phyloP scores from a whole-genome alignment of 2,329 filamentous ascomycete species.

The Neonectria faginata region DNA sequence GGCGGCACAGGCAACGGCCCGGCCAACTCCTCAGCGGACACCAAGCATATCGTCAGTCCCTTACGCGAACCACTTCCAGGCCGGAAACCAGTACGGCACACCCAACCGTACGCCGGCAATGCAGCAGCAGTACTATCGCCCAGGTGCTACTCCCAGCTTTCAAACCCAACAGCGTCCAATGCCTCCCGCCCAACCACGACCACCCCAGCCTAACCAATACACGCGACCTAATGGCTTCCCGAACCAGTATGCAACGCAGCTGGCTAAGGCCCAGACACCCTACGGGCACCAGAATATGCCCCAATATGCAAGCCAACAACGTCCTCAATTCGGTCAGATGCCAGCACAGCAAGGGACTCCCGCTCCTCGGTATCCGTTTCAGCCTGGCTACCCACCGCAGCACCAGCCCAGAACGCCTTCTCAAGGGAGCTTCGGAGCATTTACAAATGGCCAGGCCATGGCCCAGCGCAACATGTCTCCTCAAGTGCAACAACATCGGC shows the following conservation, averaged over 20 bases:
- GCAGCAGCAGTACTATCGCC: constrained; percentile 60
- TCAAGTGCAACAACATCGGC: constrained; percentile 54
- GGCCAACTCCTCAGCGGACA: constrained; percentile 53
- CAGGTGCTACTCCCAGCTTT: constrained; percentile 54
- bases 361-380: constrained; percentile 57
- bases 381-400: constrained; percentile 53
- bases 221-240: constrained; percentile 62
- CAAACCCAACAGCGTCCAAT: constrained; percentile 56
- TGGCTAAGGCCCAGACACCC: constrained; percentile 64
- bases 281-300: constrained; percentile 65
- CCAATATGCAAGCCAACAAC: constrained; percentile 60
- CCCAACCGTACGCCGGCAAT: constrained; percentile 59
- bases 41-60: constrained; percentile 54
- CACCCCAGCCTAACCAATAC: constrained; percentile 61
- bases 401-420: constrained; percentile 51
- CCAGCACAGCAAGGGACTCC: constrained; percentile 56
- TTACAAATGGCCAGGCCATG: constrained; percentile 58
- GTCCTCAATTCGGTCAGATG: constrained; percentile 58
- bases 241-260: constrained; percentile 60
- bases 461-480: constrained; percentile 59
- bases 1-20: constrained; percentile 50
- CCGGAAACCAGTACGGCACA: constrained; percentile 60
- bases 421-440: constrained; percentile 52
- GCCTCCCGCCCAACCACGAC: constrained; percentile 50
- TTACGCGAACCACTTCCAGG: constrained; percentile 59